Evolutionary conservation across 495 filamentous ascomycete genomes (phyloP), one percentile per base, ranked within the genome.

Genomic region (Schizothecium vesticola): DNA sequence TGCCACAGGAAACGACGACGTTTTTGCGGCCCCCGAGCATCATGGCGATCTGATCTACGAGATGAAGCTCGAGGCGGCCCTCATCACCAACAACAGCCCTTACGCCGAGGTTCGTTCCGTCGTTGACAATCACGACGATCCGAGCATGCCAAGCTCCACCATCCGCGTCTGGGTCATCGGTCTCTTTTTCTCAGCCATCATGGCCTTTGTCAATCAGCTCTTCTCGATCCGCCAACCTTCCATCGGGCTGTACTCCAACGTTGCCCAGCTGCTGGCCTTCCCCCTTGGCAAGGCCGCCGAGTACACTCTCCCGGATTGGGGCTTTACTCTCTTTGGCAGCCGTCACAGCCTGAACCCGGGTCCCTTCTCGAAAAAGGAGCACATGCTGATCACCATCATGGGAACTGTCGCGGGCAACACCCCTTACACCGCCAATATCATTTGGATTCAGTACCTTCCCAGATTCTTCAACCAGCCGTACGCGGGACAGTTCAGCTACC

Each of bases 341-440:
- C 71, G 78, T 13, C 75, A 79, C 61, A 75, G 72, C 66, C 67
- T 80, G n/a, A 84, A 84, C 69, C 81, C 82, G 0, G 81, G 80
- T n/a, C 81, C 74, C 55, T 84, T 83, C 68, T 80, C 77, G 59
- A 75, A 76, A 36, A 84, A 84, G 65, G 82, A 84, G 63, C 82
- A 84, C 74, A 81, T 81, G 73, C 69, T 84, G 62, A 83, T 83
- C 67, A 80, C 78, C 59, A 80, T 81, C 72, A 79, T 80, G 77
- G 76, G 76, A 57, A 79, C 73, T 28, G 76, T 80, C 7, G 71
- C 72, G 1, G 67, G 70, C 61, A 73, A 66, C 63, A 65, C 69
- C 31, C 76, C 78, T 0, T 80, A 80, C 67, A 78, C 76, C 22
- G 76, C 73, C 51, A 74, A 76, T 62, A 78, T 78, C 70, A 78